phyloP scores from a whole-genome alignment of 805 yeast genomes.

The Starmerella vaccinii region DNA sequence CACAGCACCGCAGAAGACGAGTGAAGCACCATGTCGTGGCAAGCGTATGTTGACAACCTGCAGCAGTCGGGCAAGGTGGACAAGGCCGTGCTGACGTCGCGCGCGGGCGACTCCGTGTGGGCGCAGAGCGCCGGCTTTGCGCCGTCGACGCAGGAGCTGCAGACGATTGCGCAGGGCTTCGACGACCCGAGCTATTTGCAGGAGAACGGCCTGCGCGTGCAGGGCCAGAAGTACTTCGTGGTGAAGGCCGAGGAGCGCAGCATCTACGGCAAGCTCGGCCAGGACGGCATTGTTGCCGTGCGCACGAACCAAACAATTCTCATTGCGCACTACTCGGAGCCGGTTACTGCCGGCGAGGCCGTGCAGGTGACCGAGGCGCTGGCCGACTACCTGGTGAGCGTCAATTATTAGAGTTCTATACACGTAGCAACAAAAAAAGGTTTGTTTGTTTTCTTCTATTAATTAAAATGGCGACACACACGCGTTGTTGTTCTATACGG shows the following conservation, averaged over 20 bases:
- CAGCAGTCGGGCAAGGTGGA: slow-evolving; percentile 80
- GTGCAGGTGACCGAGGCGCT: slow-evolving; percentile 88
- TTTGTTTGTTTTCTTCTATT: no score
- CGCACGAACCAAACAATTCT: slow-evolving; percentile 89
- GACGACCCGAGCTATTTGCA: slow-evolving; percentile 70
- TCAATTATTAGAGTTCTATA: slow-evolving; percentile 48
- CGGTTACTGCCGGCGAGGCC: slow-evolving; percentile 90
- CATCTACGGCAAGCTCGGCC: slow-evolving; percentile 83
- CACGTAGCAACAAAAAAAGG: not conserved
- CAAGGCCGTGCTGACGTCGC: slow-evolving; percentile 84
- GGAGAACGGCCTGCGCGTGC: slow-evolving; percentile 74
- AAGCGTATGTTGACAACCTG: slow-evolving; percentile 93
- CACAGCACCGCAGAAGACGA: slow-evolving; percentile 4
- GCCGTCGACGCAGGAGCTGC: slow-evolving; percentile 59
- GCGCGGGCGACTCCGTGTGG: slow-evolving; percentile 93
- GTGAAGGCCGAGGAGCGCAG: slow-evolving; percentile 86
- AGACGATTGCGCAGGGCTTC: slow-evolving; percentile 66
- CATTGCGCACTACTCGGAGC: slow-evolving; percentile 78
- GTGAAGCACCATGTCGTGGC: slow-evolving; percentile 26
- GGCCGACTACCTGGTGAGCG: slow-evolving; percentile 87
- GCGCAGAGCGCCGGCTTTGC: slow-evolving; percentile 65
- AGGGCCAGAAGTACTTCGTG: slow-evolving; percentile 77
- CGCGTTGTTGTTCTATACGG: slow-evolving; percentile 36
- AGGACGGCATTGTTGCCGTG: slow-evolving; percentile 79
- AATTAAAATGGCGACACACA: no score